These are phyloP conservation scores for Sporothrix sp. DNA, from an alignment of 2,329 filamentous ascomycete species.

Conservation along the genomic window DNA sequence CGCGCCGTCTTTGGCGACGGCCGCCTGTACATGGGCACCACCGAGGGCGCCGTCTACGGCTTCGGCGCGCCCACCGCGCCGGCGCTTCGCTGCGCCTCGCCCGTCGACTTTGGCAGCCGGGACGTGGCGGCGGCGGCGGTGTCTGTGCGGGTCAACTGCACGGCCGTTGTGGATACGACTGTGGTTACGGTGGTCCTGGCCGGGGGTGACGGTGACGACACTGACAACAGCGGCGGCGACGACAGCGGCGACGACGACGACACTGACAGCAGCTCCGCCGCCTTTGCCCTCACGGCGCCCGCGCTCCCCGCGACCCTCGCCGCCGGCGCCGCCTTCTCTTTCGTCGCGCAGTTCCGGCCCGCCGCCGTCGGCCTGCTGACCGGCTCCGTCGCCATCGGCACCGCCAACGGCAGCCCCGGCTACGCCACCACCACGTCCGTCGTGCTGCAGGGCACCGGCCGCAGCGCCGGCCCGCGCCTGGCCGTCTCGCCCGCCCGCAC, in stretches of 20 bases:
- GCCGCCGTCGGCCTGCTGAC: conserved; percentile 38
- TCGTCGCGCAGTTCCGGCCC: conserved; percentile 37
- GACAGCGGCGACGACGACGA: conserved; percentile 33
- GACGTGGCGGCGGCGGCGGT: conserved; percentile 30
- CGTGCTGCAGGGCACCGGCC: conserved; percentile 38
- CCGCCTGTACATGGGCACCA: conserved; percentile 44
- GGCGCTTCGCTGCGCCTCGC: conserved; percentile 44
- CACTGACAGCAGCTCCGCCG: conserved; percentile 19
- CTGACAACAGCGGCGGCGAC: conserved; percentile 19
- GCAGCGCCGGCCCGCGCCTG: conserved; percentile 37
- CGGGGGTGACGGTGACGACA: conserved; percentile 30
- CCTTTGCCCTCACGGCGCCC: conserved; percentile 24
- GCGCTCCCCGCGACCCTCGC: conserved; percentile 26
- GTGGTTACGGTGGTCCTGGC: conserved; percentile 32
- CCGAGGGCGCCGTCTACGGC: conserved; percentile 41
- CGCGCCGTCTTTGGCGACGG: conserved; percentile 49
- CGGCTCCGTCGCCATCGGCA: conserved; percentile 37
- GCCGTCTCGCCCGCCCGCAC: conserved; percentile 35
- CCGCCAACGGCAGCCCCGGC: conserved; percentile 35
- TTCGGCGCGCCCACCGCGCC: conserved; percentile 46
- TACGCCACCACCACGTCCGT: conserved; percentile 39
- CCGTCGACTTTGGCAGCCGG: conserved; percentile 35
- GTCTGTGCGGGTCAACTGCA: conserved; percentile 35
- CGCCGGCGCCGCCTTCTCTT: conserved; percentile 31
- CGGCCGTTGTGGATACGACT: conserved; percentile 33